These are phyloP conservation scores for Dictyostelium firmibasis DNA, from an alignment of 78 protist genomes.

Conservation along the genomic window DNA sequence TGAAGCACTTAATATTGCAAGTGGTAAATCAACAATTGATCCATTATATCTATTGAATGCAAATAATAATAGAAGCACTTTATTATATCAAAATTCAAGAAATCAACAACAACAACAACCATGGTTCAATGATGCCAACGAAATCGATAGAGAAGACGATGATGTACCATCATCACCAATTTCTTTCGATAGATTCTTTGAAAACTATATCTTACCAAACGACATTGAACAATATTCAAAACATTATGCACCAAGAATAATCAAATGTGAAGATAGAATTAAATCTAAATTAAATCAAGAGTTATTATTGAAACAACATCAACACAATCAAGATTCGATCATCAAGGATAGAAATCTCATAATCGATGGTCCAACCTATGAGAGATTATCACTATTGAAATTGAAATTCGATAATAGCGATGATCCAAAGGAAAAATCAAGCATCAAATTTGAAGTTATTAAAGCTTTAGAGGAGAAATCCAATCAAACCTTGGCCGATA, in stretches of 20 bases:
- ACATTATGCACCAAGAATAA: neutral
- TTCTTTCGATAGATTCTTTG: neutral
- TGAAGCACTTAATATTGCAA: neutral
- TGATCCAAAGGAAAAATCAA: neutral
- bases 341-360: neutral
- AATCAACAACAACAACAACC: neutral
- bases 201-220: neutral
- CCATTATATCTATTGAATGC: neutral
- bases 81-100: neutral
- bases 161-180: neutral
- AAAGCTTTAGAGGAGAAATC: neutral
- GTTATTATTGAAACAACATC: neutral
- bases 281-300: neutral
- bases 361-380: neutral
- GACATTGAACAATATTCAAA: neutral
- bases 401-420: neutral
- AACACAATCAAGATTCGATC: neutral
- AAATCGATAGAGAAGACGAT: neutral
- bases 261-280: neutral
- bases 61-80: neutral
- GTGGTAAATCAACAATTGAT: conserved; percentile 2
- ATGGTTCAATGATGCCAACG: neutral
- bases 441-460: neutral
- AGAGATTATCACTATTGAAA: neutral
- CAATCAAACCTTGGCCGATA: neutral